Base-by-base conservation (phyloP, 768 basidiomycete species). In the Boletus tylopilopsis region DNA sequence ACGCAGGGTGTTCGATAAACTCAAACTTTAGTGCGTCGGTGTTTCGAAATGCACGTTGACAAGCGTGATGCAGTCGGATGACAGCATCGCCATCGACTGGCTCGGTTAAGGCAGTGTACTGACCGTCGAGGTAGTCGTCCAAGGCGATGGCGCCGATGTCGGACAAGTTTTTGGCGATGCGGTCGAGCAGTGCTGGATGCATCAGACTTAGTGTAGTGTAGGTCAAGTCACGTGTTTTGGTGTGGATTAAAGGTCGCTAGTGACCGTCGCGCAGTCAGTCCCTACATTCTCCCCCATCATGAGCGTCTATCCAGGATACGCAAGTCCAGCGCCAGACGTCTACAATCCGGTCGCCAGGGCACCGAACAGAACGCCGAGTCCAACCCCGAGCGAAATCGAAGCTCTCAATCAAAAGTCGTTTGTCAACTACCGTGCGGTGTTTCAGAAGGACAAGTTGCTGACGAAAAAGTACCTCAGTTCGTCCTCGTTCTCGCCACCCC, bases 371-470 rank as follows among this genome's bases (percentile, higher is more conserved):
- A 84, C 82, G 5, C 82, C 82, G 13, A 83, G 81, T 55, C 83
- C 83, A 0, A 82, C 83, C 1, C 83, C 82, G 6, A 83, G 80
- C 59, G 83, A 85, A 65, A 60, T 59, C 32, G 71, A 68, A 46
- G 73, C 74, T 42, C 63, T 83, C 44, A 62, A 68, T 1, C 60
- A 61, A 41, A 72, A 60, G 5, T 63, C 71, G 0, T 69, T 77
- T 27, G 52, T 85, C 43, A 69, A 79, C 55, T 78, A 74, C 70
- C 73, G 73, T 35, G 53, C 68, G 5, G 32, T 80, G 22, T 61
- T 63, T 5, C 71, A 66, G 6, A 76, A 68, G 68, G 72, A 73
- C 54, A 83, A 79, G 66, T 72, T 82, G 74, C 57, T 83, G 15
- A 65, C 80, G 13, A 76, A 61, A 56, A 76, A 81, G 54, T 84